Conservation (phyloP, 2,329 filamentous ascomycete genomes). For the Talaromyces sp. region DNA sequence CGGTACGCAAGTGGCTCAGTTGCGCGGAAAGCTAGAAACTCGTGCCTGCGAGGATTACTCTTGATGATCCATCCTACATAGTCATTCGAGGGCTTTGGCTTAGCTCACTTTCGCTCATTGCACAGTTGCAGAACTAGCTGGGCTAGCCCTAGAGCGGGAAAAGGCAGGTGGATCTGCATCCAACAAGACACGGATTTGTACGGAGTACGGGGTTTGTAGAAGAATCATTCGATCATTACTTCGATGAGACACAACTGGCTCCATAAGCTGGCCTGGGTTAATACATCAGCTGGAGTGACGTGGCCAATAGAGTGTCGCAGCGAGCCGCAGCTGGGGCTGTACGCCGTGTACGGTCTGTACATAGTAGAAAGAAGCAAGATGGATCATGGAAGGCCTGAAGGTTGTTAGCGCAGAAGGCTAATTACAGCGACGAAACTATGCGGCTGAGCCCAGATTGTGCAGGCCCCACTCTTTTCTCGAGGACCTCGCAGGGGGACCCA, state of each 20-base stretch:
- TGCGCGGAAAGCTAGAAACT: neutral
- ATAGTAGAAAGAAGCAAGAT: conserved; percentile 13
- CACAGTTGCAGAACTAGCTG: neutral
- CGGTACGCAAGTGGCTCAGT: conserved; percentile 10
- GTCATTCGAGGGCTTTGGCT: conserved; percentile 4
- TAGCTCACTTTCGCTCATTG: conserved; percentile 1
- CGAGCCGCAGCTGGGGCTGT: conserved; percentile 9
- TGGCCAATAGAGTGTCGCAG: neutral
- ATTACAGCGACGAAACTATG: conserved; percentile 8
- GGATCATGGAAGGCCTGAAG: conserved; percentile 7
- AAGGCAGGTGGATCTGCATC: conserved; percentile 3
- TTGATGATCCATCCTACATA: conserved; percentile 7
- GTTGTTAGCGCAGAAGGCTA: conserved; percentile 3
- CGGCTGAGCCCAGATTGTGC: conserved; percentile 13
- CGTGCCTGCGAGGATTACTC: conserved; percentile 1
- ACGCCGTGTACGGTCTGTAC: no score
- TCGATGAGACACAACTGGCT: neutral
- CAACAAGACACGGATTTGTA: neutral
- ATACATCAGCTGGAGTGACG: conserved; percentile 6
- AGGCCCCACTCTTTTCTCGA: neutral
- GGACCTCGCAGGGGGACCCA: neutral
- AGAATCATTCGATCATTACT: neutral
- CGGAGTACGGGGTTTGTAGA: neutral
- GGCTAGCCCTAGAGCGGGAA: neutral
- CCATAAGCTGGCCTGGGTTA: neutral